Base-by-base conservation (phyloP, 2,329 filamentous ascomycete species). In the Epichloe coenophiala region DNA sequence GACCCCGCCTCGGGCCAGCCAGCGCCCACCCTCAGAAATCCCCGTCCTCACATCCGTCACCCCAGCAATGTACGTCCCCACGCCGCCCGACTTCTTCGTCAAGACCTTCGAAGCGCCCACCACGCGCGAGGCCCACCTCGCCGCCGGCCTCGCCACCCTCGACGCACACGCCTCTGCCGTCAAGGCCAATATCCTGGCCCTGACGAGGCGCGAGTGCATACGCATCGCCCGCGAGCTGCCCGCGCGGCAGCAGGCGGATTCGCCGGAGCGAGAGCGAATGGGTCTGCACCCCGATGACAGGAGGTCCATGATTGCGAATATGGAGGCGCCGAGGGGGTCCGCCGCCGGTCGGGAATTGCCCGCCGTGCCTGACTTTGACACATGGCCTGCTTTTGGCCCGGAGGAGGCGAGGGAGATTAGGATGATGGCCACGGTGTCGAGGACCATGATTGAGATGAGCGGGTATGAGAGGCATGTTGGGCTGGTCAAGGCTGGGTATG, bases 11-110 rank as follows among this genome's bases (percentile, higher is more conserved):
- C 17, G 31, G 4, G 27, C 27, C 27, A 31, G 9, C 27, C 27
- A 31, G 27, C 27, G 27, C 9, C 27, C 8, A 4, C 17, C 17
- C 27, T 31, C 27, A 4, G 27, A 31, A 7, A 58, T 58, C 50
- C 56, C 55, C 1, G 39, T 31, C 0, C 57, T 67, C 37, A 52
- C 39, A 13, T 51, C 55, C 49, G 55, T 64, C 51, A 52, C 58
- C 4, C 56, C 61, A 5, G 56, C 61, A 51, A 64, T 70, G 44
- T 71, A 68, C 56, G 60, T 64, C 27, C 63, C 65, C 35, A 57
- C 70, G 15, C 43, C 51, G 50, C 49, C 54, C 8, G 55, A 60
- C 41, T 56, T 63, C 47, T 53, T 57, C 42, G 23, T 7, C 6
- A 7, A 27, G 23, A 51, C 52, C 19, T 55, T 56, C 40, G 36